Percentiles rank a stretch among this genome's conserved stretches.
Conservation (phyloP, 1,284 basidiomycete species). For the Cutaneotrichosporon sp. region DNA sequence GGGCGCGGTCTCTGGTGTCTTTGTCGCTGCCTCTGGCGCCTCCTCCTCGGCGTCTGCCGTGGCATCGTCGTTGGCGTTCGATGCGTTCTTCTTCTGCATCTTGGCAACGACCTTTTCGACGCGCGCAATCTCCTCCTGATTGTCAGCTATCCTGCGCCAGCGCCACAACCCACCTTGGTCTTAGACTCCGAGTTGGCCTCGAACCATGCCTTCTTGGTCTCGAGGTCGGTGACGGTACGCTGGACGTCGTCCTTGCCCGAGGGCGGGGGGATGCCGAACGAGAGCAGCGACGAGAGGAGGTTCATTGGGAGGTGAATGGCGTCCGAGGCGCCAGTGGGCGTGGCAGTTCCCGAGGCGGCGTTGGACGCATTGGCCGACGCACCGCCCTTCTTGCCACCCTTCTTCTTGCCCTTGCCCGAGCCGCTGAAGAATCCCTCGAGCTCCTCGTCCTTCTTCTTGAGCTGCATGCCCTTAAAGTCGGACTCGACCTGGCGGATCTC, state of each 20-base stretch:
- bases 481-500: slow-evolving; percentile 79
- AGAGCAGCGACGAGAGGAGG: slow-evolving; percentile 79
- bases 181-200: slow-evolving; percentile 57
- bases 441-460: slow-evolving; percentile 86
- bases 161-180: slow-evolving; percentile 35
- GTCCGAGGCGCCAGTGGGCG: slow-evolving; percentile 25
- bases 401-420: slow-evolving; percentile 59
- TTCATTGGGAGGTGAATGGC: slow-evolving; percentile 75
- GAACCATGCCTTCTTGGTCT: slow-evolving; percentile 93
- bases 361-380: slow-evolving; percentile 20
- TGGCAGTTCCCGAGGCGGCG: slow-evolving; percentile 18
- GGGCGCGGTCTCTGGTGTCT: no score
- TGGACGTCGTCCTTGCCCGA: slow-evolving; percentile 69
- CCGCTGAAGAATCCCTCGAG: slow-evolving; percentile 75
- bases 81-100: slow-evolving; percentile 48
- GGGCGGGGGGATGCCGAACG: slow-evolving; percentile 86
- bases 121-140: slow-evolving; percentile 61
- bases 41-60: slow-evolving; percentile 4
- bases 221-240: slow-evolving; percentile 81
- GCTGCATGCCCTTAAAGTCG: slow-evolving; percentile 64
- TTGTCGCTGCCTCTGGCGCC: not conserved
- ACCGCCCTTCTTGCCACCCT: slow-evolving; percentile 59
- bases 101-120: slow-evolving; percentile 56
- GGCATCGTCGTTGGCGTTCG: slow-evolving; percentile 1
- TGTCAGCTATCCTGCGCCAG: not conserved